A percentile compares a stretch with the other conserved stretches of the same genome.
phyloP scores from a whole-genome alignment of 345 rosid species.

The Passiflora organensis region DNA sequence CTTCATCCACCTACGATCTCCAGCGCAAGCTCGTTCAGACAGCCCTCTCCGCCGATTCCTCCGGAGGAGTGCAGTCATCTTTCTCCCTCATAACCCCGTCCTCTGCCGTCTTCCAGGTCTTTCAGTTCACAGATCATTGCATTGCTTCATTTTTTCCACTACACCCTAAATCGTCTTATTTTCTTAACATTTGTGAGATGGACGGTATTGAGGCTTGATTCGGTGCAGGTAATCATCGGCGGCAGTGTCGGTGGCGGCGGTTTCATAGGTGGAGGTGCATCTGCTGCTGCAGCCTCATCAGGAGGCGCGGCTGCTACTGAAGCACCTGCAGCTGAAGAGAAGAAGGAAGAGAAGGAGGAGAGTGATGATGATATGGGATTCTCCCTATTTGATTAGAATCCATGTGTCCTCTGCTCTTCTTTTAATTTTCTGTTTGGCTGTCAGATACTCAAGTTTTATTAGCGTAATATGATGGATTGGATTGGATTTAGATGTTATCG shows the following conservation, averaged over 20 bases:
- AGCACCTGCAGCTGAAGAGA: slow-evolving; percentile 19
- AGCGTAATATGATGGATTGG: no score
- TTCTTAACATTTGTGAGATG: no score
- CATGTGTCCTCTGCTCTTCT: no score
- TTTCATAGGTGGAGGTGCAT: slow-evolving; percentile 10
- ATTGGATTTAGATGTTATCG: no score
- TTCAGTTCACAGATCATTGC: no score
- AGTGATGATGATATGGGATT: slow-evolving; percentile 22
- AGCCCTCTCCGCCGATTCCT: slow-evolving; percentile 51
- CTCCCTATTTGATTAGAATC: slow-evolving; percentile 13
- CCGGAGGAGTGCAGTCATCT: slow-evolving; percentile 78
- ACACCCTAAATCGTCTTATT: no score
- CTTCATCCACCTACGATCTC: slow-evolving; percentile 55
- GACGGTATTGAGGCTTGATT: neutral
- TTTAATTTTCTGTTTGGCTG: no score
- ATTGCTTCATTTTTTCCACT: no score
- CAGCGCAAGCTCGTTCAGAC: slow-evolving; percentile 75
- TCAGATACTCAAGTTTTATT: no score
- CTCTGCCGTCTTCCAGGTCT: slow-evolving; percentile 81
- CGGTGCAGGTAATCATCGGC: slow-evolving; percentile 20
- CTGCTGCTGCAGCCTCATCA: slow-evolving; percentile 10
- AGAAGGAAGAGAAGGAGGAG: slow-evolving; percentile 16
- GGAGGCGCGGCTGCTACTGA: slow-evolving; percentile 10
- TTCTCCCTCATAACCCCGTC: slow-evolving; percentile 64
- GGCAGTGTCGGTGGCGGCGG: slow-evolving; percentile 15